These are phyloP conservation scores for Auriscalpium vulgare DNA, from an alignment of 768 basidiomycete species.

Conservation along the genomic window DNA sequence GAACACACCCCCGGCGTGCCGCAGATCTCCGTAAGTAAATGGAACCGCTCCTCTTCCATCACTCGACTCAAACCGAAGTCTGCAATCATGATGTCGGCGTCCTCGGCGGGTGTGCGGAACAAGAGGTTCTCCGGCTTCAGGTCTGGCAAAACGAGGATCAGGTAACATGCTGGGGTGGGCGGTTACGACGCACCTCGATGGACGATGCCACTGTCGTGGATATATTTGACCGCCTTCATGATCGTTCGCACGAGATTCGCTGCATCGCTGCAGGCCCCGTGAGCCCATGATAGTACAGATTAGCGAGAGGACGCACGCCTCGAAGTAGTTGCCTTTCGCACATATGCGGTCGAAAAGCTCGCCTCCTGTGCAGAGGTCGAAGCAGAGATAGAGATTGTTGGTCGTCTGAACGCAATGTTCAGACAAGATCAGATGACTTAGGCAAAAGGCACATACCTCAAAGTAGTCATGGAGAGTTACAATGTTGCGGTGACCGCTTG, in stretches of 20 bases:
- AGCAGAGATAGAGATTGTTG: slow-evolving; percentile 89
- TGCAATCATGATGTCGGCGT: slow-evolving; percentile 93
- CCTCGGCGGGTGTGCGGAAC: slow-evolving; percentile 83
- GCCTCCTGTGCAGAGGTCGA: slow-evolving; percentile 95
- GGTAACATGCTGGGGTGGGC: neutral
- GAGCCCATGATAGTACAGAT: slow-evolving; percentile 16
- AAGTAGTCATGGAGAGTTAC: slow-evolving; percentile 96
- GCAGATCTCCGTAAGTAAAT: slow-evolving; percentile 88
- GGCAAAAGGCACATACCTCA: slow-evolving; percentile 45
- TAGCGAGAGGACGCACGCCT: slow-evolving; percentile 51
- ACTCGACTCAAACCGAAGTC: slow-evolving; percentile 92
- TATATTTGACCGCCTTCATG: slow-evolving; percentile 80
- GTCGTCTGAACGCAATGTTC: slow-evolving; percentile 47
- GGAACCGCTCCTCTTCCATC: slow-evolving; percentile 85
- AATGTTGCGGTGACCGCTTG: slow-evolving; percentile 83
- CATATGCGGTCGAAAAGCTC: slow-evolving; percentile 99
- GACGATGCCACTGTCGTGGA: slow-evolving; percentile 88
- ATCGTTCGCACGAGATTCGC: slow-evolving; percentile 83
- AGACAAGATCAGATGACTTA: neutral
- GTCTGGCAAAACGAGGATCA: slow-evolving; percentile 36
- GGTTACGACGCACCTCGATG: slow-evolving; percentile 58
- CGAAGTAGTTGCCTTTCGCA: slow-evolving; percentile 93
- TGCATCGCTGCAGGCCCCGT: slow-evolving; percentile 56
- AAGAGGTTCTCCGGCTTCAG: slow-evolving; percentile 97
- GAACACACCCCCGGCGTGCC: slow-evolving; percentile 77